Percentiles rank a stretch among this genome's conserved stretches.
Evolutionary conservation across 2,329 filamentous ascomycete species (phyloP).

Genomic region (Phaeophleospora eucalypticola): DNA sequence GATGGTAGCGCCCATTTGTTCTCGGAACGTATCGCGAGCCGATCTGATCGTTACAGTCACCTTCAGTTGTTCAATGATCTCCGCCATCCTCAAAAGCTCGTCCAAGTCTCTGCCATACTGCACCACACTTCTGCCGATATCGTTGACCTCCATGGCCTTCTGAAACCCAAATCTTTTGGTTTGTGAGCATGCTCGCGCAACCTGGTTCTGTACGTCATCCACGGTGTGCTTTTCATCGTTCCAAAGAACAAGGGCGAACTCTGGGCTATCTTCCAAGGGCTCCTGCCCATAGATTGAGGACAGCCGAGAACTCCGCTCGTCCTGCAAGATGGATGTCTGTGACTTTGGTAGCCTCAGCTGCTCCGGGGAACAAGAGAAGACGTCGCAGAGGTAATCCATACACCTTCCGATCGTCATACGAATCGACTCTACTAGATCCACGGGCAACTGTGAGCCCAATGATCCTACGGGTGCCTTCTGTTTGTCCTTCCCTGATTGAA

Average conservation of each 20-base stretch:
- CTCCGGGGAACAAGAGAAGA: slow-evolving; percentile 95
- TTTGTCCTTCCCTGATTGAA: slow-evolving; percentile 52
- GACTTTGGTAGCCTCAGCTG: slow-evolving; percentile 85
- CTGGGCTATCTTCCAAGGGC: slow-evolving; percentile 59
- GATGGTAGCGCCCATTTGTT: slow-evolving; percentile 98
- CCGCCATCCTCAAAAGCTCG: slow-evolving; percentile 71
- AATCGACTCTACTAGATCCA: slow-evolving; percentile 72
- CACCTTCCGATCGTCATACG: slow-evolving; percentile 79
- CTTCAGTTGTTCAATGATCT: slow-evolving; percentile 89
- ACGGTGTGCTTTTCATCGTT: slow-evolving; percentile 99
- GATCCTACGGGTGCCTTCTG: slow-evolving; percentile 33
- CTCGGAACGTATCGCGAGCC: slow-evolving; percentile 88
- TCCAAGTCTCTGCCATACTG: slow-evolving; percentile 70
- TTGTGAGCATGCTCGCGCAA: slow-evolving; percentile 80
- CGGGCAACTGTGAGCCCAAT: slow-evolving; percentile 52
- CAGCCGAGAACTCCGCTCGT: slow-evolving; percentile 76
- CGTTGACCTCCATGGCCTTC: slow-evolving; percentile 83
- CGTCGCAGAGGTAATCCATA: slow-evolving; percentile 94
- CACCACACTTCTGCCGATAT: slow-evolving; percentile 80
- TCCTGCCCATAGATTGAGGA: slow-evolving; percentile 61
- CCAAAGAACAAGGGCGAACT: slow-evolving; percentile 87
- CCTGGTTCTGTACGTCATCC: slow-evolving; percentile 82
- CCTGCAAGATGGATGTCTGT: slow-evolving; percentile 70
- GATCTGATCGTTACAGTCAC: slow-evolving; percentile 93
- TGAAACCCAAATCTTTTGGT: slow-evolving; percentile 63